Percentiles rank a stretch among this genome's conserved stretches.
These are phyloP conservation scores for Blastocystis sp. DNA, from an alignment of 352 stramenopile genomes.

Conservation along the genomic window DNA sequence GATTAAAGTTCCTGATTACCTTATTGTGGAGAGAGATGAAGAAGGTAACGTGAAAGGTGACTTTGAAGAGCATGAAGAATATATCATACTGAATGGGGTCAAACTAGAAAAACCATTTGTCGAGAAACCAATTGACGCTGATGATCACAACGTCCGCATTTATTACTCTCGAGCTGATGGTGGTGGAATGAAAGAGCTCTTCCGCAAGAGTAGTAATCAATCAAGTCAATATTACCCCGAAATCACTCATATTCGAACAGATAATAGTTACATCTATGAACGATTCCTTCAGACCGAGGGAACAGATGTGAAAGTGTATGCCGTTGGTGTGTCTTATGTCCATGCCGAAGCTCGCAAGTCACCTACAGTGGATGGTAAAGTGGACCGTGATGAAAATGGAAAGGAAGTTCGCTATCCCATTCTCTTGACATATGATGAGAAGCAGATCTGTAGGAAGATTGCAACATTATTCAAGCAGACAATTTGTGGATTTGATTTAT, in stretches of 20 bases:
- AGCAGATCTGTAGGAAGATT: constrained; percentile 92
- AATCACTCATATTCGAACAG: constrained; percentile 88
- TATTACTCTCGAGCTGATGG: constrained; percentile 96
- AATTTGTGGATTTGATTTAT: constrained; percentile 97
- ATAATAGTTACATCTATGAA: constrained; percentile 93
- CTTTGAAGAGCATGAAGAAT: constrained; percentile 67
- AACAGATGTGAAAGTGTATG: constrained; percentile 96
- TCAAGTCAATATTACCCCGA: constrained; percentile 81
- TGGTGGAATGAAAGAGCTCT: constrained; percentile 95
- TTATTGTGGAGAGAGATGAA: constrained; percentile 88
- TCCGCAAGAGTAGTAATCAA: constrained; percentile 90
- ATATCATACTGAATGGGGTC: constrained; percentile 73
- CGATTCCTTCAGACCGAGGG: constrained; percentile 98
- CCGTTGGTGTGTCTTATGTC: constrained; percentile 92
- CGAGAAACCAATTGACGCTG: constrained; percentile 96
- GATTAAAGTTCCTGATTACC: constrained; percentile 92
- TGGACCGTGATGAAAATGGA: constrained; percentile 90
- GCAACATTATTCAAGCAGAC: constrained; percentile 93
- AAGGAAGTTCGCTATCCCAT: constrained; percentile 98
- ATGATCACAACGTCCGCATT: constrained; percentile 99
- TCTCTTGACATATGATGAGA: constrained; percentile 94
- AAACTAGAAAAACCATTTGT: constrained; percentile 98
- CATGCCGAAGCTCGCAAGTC: constrained; percentile 97
- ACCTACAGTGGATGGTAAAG: constrained; percentile 94
- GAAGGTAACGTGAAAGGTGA: constrained; percentile 70